Conservation (phyloP, 148 eudicot species). For the Cornus kousa region DNA sequence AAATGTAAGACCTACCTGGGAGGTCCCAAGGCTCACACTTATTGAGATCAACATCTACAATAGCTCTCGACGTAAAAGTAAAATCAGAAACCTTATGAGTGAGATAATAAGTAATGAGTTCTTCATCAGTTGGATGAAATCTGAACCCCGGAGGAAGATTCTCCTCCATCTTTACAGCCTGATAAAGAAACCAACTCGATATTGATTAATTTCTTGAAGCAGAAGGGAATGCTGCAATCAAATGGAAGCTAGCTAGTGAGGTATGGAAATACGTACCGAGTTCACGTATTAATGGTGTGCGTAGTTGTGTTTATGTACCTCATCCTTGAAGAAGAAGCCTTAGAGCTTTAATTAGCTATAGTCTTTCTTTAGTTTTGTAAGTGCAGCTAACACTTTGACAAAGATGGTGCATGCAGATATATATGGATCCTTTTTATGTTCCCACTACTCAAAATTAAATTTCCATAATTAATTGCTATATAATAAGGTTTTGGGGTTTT, state of each 20-base stretch:
- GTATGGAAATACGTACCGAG: conserved; percentile 11
- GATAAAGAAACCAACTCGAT: neutral
- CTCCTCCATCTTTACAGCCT: conserved; percentile 56
- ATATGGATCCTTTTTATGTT: neutral
- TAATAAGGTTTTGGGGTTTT: neutral
- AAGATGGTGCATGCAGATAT: conserved; percentile 29
- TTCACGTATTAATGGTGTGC: conserved; percentile 17
- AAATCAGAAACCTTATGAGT: conserved; percentile 64
- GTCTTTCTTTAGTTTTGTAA: conserved; percentile 33
- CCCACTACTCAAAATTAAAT: conserved; percentile 1
- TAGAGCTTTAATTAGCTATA: conserved; percentile 6
- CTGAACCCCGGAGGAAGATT: conserved; percentile 90
- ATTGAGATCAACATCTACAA: conserved; percentile 84
- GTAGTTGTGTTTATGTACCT: neutral
- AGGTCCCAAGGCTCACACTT: conserved; percentile 90
- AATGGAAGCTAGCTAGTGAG: neutral
- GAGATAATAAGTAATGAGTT: conserved; percentile 67
- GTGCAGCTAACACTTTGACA: conserved; percentile 59
- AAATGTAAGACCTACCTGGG: conserved; percentile 44
- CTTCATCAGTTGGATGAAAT: conserved; percentile 87
- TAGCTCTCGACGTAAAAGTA: conserved; percentile 57
- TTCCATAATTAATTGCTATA: neutral
- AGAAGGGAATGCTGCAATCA: neutral
- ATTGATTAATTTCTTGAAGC: conserved; percentile 6
- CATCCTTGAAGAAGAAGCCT: conserved; percentile 41